Conservation (phyloP, 2,329 filamentous ascomycete genomes). For the Xylariales sp. region DNA sequence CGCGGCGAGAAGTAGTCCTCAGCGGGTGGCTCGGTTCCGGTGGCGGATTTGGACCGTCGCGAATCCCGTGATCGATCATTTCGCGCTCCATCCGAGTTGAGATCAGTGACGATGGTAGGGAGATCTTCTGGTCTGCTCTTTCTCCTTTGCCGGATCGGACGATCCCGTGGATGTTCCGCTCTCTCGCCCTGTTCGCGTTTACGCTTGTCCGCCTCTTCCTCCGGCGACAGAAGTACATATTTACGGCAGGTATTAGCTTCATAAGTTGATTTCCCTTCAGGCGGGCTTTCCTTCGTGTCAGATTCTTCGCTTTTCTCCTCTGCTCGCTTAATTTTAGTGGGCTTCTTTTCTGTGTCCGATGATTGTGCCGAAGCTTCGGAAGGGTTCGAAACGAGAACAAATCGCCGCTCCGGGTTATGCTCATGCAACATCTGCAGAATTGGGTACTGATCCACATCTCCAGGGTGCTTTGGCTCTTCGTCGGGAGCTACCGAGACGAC, state of each 20-base stretch:
- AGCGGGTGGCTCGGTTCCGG: conserved; percentile 14
- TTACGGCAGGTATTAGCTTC: conserved; percentile 39
- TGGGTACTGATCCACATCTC: conserved; percentile 64
- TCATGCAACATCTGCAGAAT: conserved; percentile 61
- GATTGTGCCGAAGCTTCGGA: conserved; percentile 24
- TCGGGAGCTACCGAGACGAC: conserved; percentile 26
- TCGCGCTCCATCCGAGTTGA: conserved; percentile 8
- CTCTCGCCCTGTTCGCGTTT: conserved; percentile 11
- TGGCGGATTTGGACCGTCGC: conserved; percentile 19
- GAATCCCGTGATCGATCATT: conserved; percentile 12
- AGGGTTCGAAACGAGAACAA: conserved; percentile 48
- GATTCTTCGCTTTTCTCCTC: conserved; percentile 2
- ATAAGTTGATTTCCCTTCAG: conserved; percentile 23
- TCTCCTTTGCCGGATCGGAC: conserved; percentile 16
- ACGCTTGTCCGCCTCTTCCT: conserved; percentile 19
- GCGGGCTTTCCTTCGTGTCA: conserved; percentile 12
- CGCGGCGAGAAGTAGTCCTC: conserved; percentile 31
- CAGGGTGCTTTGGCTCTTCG: conserved; percentile 57
- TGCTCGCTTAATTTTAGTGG: neutral
- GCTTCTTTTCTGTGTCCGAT: conserved; percentile 15
- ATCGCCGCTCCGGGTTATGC: conserved; percentile 59
- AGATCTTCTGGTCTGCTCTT: conserved; percentile 21
- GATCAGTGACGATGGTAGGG: conserved; percentile 24
- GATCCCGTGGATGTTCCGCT: conserved; percentile 14
- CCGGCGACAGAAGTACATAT: conserved; percentile 24